A percentile compares a stretch with the other conserved stretches of the same genome.
These are phyloP conservation scores for Hypoxylon sp. DNA, from an alignment of 2,329 filamentous ascomycete species.

Conservation along the genomic window DNA sequence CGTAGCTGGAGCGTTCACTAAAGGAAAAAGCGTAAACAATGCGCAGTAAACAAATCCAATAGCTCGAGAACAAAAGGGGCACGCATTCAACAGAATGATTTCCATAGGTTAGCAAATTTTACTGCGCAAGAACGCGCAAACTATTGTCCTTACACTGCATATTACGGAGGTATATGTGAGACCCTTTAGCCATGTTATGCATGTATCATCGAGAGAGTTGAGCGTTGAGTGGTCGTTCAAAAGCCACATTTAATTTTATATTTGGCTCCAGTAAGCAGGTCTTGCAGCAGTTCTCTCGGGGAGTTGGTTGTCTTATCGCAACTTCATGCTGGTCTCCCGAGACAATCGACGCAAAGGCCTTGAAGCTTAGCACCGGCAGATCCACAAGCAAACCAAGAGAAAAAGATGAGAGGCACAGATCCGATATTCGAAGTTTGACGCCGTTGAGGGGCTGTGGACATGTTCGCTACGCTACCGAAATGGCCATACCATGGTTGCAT, in stretches of 20 bases:
- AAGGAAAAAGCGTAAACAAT: constrained; percentile 27
- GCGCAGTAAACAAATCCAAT: constrained; percentile 27
- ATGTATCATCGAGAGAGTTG: constrained; percentile 6
- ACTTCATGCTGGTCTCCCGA: not conserved
- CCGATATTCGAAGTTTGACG: constrained; percentile 18
- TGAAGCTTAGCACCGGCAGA: not conserved
- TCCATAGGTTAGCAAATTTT: constrained; percentile 12
- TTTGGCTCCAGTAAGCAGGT: not conserved
- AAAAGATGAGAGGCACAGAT: not conserved
- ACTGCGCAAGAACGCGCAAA: constrained; percentile 6
- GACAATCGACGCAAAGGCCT: not conserved
- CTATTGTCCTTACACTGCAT: constrained; percentile 22
- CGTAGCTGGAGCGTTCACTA: constrained; percentile 1
- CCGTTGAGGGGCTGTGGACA: constrained; percentile 26
- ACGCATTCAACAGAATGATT: constrained; percentile 3
- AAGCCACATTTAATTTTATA: constrained; percentile 5
- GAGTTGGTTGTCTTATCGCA: not conserved
- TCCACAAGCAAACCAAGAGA: not conserved
- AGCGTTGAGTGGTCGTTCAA: constrained; percentile 6
- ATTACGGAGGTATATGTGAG: constrained; percentile 32
- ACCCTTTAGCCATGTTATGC: constrained; percentile 25
- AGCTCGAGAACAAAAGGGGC: constrained; percentile 11
- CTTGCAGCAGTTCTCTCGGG: not conserved
- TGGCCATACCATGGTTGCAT: constrained; percentile 6
- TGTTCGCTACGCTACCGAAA: constrained; percentile 17